These are phyloP conservation scores for Mycena vulgaris DNA, from an alignment of 768 basidiomycete species.

Conservation along the genomic window DNA sequence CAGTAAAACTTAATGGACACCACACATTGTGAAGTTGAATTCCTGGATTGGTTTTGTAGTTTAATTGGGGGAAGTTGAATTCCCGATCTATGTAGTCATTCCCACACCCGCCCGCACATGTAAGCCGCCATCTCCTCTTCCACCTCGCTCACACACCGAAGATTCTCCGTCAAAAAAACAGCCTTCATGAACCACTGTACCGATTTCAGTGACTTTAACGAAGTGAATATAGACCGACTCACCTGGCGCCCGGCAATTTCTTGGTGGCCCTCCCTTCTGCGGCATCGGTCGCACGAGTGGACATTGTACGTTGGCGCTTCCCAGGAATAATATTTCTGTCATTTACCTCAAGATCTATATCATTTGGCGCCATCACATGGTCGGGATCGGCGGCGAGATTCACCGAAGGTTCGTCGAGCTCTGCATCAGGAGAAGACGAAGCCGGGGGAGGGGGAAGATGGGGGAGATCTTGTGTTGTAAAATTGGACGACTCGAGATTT, in stretches of 20 bases:
- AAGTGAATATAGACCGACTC: neutral
- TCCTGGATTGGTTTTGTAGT: neutral
- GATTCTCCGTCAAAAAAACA: neutral
- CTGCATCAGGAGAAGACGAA: neutral
- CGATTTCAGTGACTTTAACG: neutral
- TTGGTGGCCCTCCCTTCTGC: neutral
- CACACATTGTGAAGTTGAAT: neutral
- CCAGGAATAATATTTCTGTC: neutral
- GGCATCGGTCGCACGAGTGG: neutral
- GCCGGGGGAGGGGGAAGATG: neutral
- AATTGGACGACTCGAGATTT: neutral
- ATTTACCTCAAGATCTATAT: neutral
- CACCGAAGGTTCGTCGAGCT: neutral
- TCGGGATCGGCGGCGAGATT: neutral
- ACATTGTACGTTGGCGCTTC: neutral
- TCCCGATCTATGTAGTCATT: neutral
- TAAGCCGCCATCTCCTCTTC: neutral
- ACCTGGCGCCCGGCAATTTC: neutral
- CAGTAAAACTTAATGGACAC: neutral
- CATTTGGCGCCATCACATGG: neutral
- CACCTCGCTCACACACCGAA: neutral
- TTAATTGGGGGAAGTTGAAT: neutral
- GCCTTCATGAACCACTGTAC: too few species aligned
- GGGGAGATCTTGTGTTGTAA: neutral
- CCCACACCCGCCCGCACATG: too few species aligned